Base-by-base conservation (phyloP, 768 basidiomycete genomes). In the Termitomyces heimii region DNA sequence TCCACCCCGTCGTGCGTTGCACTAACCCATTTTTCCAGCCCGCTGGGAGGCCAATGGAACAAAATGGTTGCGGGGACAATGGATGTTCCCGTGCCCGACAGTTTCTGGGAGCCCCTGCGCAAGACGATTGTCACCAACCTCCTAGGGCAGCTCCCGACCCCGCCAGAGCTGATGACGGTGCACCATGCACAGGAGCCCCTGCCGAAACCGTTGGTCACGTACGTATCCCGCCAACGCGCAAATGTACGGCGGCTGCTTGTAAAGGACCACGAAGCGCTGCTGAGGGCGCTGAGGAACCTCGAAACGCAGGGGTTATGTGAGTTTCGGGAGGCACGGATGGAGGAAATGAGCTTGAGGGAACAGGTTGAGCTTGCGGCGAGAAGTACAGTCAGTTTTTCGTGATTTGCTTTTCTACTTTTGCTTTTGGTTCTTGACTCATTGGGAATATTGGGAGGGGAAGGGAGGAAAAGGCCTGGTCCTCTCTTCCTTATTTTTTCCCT, bases 291-390 rank as follows among this genome's bases (percentile, higher is more conserved):
- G n/a, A 59, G 68, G 22, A 70, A 72, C 58, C 73, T 88, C 37
- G 75, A 74, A 57, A 75, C 74, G 56, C 71, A 83, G 62, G 82
- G 81, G 29, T 59, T 84, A 32, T 79, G 79, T 54, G 71, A 74
- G 53, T 75, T 83, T 61, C 78, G 84, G 62, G 64, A 70, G 26
- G 67, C 64, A 18, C 28, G 40, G 31, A 70, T 76, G 72, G 73
- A 75, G 59, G 68, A 72, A 42, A 59, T 89, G 65, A 71, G 75
- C 2, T 73, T 84, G 61, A 82, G 82, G 56, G 79, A 88, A 56
- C 89, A 90, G 67, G 71, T 91, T 52, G 74, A 76, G 48, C 64
- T 85, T 20, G 79, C 75, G 0, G 81, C 86, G 24, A 73, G 81
- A 59, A 85, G 84, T 26, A 88, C 85, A 24, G 85, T 88, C 59